Base-by-base conservation (phyloP, 2,329 filamentous ascomycete species). In the Diaporthe destruens region DNA sequence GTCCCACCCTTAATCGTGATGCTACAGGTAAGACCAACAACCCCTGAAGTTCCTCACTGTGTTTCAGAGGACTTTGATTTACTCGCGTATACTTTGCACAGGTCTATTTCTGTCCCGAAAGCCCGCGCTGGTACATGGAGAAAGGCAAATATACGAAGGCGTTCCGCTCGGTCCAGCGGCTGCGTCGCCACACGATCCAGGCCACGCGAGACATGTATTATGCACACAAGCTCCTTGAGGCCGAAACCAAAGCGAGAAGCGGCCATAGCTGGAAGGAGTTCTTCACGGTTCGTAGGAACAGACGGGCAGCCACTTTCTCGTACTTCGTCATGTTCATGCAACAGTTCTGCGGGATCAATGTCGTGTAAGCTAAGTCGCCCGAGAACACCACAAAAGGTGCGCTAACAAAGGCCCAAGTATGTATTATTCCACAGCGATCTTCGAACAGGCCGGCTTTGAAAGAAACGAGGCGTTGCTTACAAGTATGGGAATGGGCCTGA, bases 41-140 rank as follows among this genome's bases (percentile, higher is more conserved):
- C 36, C 1, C n/a, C 25, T 12, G 18, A 44, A 2, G 3, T 5
- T 3, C 3, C 6, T 47, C 9, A 2, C 20, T 12, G 2, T 29
- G 29, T 29, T 29, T 29, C 29, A 5, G 29, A 2, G 29, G 29
- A 29, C 29, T 29, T 29, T 29, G 29, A 2, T 29, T 29, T 3
- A 29, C 2, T 5, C 29, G 29, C 29, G 29, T 29, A 29, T 29
- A 29, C 29, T 2, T 29, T 29, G 29, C 29, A 11, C 16, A 32
- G 36, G 44, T 51, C 16, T 89, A 85, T 69, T 83, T 88, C 70
- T 88, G 86, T 54, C 87, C 87, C 0, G 87, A 89, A 71, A 87
- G 85, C 1, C 86, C 87, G 3, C 83, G 86, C 32, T 89, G 86
- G 86, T 86, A 84, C 70, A 87, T 89, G 78, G 86, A 87, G 51